Base-by-base conservation (phyloP, 2,329 filamentous ascomycete species). In the Fusarium proliferatum region DNA sequence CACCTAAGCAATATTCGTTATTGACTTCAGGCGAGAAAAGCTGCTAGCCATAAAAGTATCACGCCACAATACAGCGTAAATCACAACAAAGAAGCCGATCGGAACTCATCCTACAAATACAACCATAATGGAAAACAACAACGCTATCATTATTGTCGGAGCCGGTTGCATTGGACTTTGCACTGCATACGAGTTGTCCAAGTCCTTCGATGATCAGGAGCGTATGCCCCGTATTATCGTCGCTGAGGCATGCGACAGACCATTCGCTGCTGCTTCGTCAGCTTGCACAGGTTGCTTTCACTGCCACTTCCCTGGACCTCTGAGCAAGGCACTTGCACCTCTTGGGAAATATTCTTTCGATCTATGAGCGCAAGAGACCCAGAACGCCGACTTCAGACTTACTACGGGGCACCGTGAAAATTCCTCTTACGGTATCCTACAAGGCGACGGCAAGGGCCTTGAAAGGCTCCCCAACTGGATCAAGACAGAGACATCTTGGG, bases 241-340 rank as follows among this genome's bases (percentile, higher is more conserved):
- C 0, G n/a, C 26, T 3, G 48, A 51, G 1, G 48, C 48, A 0
- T 2, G 11, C 1, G 30, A 19, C 3, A 19, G 5, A 23, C 30
- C 48, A 23, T 36, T 52, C 11, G 10, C n/a, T 6, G 30, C 30
- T 17, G 48, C 48, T 52, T 52, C 30, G 2, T 51, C 48, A 12
- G 21, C 48, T 36, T 52, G 33, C 33, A 52, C 49, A 4, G 49
- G 33, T 5, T 36, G 49, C 2, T 52, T 52, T 19, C 49, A 52
- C 11, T 36, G 26, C 16, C 9, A 36, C 8, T 52, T 52, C 0
- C n/a, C 33, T 9, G 33, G 49, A 4, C 16, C 16, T 1, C 1
- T 15, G 3, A 9, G 16, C 11, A 5, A 51, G 2, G 2, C 5
- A 13, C 30, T 51, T 3, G 9, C 10, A 3, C 48, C 30, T 2